Evolutionary conservation across 2,329 filamentous ascomycete genomes (phyloP).

Genomic region (Teratosphaeria nubilosa): DNA sequence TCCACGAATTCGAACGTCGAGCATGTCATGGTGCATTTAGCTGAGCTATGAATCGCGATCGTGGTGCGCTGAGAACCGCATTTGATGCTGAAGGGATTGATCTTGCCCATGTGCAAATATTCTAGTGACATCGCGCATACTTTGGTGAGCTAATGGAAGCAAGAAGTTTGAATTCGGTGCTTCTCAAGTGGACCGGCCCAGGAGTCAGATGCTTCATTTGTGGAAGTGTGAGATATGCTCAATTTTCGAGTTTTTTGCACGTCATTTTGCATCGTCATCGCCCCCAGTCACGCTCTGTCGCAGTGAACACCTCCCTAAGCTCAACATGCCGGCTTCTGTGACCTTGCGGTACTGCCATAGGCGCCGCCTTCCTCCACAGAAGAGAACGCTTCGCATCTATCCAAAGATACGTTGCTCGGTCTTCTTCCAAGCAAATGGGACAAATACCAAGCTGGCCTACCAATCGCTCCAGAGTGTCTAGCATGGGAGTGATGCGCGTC

Average conservation of each 20-base stretch:
- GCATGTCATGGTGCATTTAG: background rate
- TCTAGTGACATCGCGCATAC: background rate
- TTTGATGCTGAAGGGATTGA: background rate
- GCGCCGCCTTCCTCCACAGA: slow-evolving; percentile 28
- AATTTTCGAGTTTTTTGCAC: background rate
- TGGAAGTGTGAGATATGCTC: too few species aligned
- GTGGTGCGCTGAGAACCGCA: background rate
- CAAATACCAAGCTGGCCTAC: slow-evolving; percentile 36
- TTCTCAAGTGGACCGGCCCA: background rate
- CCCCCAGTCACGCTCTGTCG: slow-evolving; percentile 24
- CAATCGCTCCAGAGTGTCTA: slow-evolving; percentile 50
- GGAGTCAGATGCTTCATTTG: too few species aligned
- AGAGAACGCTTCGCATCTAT: slow-evolving; percentile 35
- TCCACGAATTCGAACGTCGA: background rate
- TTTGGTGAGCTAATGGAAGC: background rate
- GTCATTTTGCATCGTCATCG: background rate
- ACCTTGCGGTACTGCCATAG: slow-evolving; percentile 10
- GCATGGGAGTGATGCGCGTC: slow-evolving; percentile 52
- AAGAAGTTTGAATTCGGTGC: background rate
- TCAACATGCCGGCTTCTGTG: slow-evolving; percentile 19
- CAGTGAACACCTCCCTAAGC: slow-evolving; percentile 22
- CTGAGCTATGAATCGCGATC: background rate
- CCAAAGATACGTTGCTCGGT: slow-evolving; percentile 34
- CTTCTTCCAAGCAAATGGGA: slow-evolving; percentile 33
- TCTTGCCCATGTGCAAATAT: background rate